These are phyloP conservation scores for Calocybe cyanea DNA, from an alignment of 768 basidiomycete genomes.

Conservation along the genomic window DNA sequence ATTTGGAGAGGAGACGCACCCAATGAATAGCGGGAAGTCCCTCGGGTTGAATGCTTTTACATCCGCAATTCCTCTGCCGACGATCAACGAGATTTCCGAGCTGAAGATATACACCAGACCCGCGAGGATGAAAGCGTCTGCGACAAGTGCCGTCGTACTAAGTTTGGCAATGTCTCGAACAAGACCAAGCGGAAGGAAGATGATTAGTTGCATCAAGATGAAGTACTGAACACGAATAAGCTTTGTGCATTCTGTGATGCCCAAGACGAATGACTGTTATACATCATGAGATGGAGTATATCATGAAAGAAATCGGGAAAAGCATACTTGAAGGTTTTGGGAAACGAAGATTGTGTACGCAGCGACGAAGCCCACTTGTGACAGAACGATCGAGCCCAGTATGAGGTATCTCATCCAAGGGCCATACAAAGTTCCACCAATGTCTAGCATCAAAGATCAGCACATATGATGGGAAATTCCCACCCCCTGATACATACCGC, in stretches of 20 bases:
- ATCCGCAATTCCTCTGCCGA: constrained; percentile 66
- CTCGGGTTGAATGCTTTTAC: constrained; percentile 84
- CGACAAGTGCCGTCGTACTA: constrained; percentile 85
- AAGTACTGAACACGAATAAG: constrained; percentile 70
- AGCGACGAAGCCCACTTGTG: constrained; percentile 84
- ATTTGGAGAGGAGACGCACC: constrained; percentile 43
- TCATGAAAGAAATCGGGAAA: not conserved
- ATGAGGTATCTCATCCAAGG: constrained; percentile 91
- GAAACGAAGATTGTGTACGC: constrained; percentile 97
- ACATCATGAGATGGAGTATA: not conserved
- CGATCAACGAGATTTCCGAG: constrained; percentile 75
- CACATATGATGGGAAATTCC: not conserved
- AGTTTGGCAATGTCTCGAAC: constrained; percentile 94
- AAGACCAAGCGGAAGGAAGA: constrained; percentile 88
- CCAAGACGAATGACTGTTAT: constrained; percentile 66
- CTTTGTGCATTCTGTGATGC: constrained; percentile 70
- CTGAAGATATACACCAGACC: constrained; percentile 85
- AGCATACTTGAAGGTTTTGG: constrained; percentile 66
- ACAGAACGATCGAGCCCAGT: constrained; percentile 80
- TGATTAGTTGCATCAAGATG: constrained; percentile 76
- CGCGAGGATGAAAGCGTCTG: constrained; percentile 91
- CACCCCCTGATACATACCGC: constrained; percentile 57
- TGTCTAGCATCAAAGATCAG: constrained; percentile 48
- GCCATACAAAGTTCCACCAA: constrained; percentile 90
- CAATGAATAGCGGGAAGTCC: constrained; percentile 90